These are phyloP conservation scores for Herpotrichia juniperi DNA, from an alignment of 2,329 filamentous ascomycete genomes.

Conservation along the genomic window DNA sequence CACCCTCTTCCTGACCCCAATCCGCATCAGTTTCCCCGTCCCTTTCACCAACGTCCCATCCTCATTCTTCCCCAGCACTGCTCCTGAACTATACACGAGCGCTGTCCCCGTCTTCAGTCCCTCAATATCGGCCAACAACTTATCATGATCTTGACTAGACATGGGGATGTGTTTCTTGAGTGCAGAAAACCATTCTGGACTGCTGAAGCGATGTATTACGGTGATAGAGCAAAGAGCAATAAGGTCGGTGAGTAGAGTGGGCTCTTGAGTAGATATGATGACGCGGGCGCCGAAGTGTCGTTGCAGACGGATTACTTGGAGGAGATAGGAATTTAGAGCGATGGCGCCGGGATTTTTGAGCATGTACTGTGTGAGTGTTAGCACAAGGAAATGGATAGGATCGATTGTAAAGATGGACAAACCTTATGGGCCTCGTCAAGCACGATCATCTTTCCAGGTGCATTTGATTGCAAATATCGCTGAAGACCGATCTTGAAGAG, in stretches of 20 bases:
- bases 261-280: conserved; percentile 78
- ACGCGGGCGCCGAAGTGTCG: conserved; percentile 71
- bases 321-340: conserved; percentile 65
- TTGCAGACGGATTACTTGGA: conserved; percentile 71
- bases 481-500: conserved; percentile 75
- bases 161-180: conserved; percentile 44
- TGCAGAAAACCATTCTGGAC: conserved; percentile 65
- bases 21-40: conserved; percentile 30
- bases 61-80: conserved; percentile 42
- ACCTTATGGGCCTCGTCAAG: conserved; percentile 81
- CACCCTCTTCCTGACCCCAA: conserved; percentile 48
- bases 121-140: conserved; percentile 55
- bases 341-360: conserved; percentile 59
- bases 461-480: conserved; percentile 63
- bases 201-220: conserved; percentile 74
- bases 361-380: conserved; percentile 61
- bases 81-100: conserved; percentile 56
- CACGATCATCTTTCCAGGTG: conserved; percentile 64
- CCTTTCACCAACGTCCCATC: conserved; percentile 12
- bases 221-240: conserved; percentile 75
- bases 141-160: conserved; percentile 18
- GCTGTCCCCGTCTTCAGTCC: conserved; percentile 56
- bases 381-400: neutral
- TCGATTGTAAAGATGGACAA: conserved; percentile 7
- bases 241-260: conserved; percentile 70